Evolutionary conservation across 2,329 filamentous ascomycete genomes (phyloP).

Genomic region (Fusarium sp.): DNA sequence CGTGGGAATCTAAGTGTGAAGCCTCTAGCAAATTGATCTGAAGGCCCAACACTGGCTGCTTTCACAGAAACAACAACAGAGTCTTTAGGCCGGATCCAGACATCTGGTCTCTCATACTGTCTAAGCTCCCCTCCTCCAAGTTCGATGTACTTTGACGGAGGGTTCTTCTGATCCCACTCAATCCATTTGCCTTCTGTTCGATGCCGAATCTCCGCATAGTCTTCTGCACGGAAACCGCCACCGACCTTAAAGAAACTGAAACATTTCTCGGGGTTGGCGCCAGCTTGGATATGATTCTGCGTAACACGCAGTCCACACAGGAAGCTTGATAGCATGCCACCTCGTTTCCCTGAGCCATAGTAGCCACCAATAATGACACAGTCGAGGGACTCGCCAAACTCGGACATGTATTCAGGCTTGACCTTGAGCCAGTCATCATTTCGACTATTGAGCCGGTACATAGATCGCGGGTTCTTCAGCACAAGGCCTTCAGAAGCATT

Average conservation of each 20-base stretch:
- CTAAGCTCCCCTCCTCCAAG: slow-evolving; percentile 77
- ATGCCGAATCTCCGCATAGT: slow-evolving; percentile 85
- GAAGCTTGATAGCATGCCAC: slow-evolving; percentile 85
- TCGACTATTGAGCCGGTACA: slow-evolving; percentile 86
- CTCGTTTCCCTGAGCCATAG: slow-evolving; percentile 86
- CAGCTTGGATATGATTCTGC: slow-evolving; percentile 69
- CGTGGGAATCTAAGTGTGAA: slow-evolving; percentile 90
- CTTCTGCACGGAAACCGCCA: slow-evolving; percentile 86
- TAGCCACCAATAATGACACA: slow-evolving; percentile 91
- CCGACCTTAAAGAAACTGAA: slow-evolving; percentile 98
- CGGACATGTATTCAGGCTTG: slow-evolving; percentile 97
- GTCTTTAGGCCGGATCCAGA: slow-evolving; percentile 91
- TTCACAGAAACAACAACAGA: slow-evolving; percentile 91
- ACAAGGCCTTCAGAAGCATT: slow-evolving; percentile 91
- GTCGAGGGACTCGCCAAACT: slow-evolving; percentile 93
- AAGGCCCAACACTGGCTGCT: slow-evolving; percentile 78
- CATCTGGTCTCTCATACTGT: slow-evolving; percentile 83
- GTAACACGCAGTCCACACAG: slow-evolving; percentile 87
- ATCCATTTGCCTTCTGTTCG: slow-evolving; percentile 92
- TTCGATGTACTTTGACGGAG: slow-evolving; percentile 81
- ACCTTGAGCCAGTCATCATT: slow-evolving; percentile 99
- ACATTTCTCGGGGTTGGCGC: slow-evolving; percentile 75
- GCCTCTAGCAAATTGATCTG: slow-evolving; percentile 79
- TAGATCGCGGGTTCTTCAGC: slow-evolving; percentile 89
- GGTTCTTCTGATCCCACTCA: slow-evolving; percentile 80